Percentiles rank a stretch among this genome's conserved stretches.
phyloP scores from a whole-genome alignment of 148 eudicot genomes.

The Chenopodium berlandieri region DNA sequence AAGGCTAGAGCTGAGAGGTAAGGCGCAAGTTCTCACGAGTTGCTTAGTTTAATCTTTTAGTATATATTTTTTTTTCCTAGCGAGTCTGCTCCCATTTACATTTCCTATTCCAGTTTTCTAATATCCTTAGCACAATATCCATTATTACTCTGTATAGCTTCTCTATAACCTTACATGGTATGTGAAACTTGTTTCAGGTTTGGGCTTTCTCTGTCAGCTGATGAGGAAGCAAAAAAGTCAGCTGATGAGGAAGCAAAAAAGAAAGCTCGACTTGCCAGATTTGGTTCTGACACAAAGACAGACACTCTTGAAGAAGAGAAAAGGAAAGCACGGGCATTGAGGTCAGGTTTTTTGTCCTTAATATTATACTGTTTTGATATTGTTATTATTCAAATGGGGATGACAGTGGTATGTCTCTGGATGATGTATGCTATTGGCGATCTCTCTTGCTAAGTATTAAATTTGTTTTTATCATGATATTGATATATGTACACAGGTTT shows the following conservation, averaged over 20 bases:
- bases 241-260: constrained; percentile 43
- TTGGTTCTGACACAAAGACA: constrained; percentile 30
- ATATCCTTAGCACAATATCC: background rate
- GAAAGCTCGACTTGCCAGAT: constrained; percentile 29
- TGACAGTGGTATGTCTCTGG: background rate
- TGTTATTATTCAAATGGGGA: background rate
- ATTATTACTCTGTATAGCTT: background rate
- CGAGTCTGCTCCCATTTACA: background rate
- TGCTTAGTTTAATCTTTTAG: background rate
- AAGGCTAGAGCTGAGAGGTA: constrained; percentile 99
- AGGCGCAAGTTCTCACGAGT: background rate
- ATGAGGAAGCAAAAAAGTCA: constrained; percentile 83
- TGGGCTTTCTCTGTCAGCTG: constrained; percentile 50
- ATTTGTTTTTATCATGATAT: constrained; percentile 2
- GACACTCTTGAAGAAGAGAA: constrained; percentile 75
- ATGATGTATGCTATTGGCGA: background rate
- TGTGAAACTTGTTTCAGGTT: constrained; percentile 47
- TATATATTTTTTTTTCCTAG: background rate
- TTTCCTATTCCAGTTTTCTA: background rate
- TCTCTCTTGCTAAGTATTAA: background rate
- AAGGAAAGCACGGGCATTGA: constrained; percentile 86
- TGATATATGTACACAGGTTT: constrained; percentile 44
- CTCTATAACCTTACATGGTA: background rate
- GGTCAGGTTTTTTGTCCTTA: constrained; percentile 40
- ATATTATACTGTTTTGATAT: background rate